Base-by-base conservation (phyloP, 441 rosid genomes). In the Macaranga tanarius region DNA sequence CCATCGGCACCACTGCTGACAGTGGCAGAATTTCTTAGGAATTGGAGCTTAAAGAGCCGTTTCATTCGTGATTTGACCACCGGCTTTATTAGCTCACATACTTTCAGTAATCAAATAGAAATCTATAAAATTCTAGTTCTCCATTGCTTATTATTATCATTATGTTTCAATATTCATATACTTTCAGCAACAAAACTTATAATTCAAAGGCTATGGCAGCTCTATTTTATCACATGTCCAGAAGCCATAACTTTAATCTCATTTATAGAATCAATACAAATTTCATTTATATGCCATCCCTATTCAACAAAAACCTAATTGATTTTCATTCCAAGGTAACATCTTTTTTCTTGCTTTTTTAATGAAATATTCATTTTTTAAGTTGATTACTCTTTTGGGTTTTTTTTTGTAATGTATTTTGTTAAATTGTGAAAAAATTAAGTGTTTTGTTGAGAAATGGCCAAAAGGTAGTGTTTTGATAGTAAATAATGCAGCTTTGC, bases 41-140 rank as follows among this genome's bases (percentile, higher is more conserved):
- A 90, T 79, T 84, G 97, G 45, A 89, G 91, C 81, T 94, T 97
- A 54, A 94, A 92, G 25, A 94, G 89, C 79, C 94, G 88, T 83
- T 90, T 92, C 57, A 92, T 67, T 57, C 90, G 82, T 70, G 95
- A 94, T 80, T 87, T 94, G 67, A 80, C 87, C 74, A 80, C 86
- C 42, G 90, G 93, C 74, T 81, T 90, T 58, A 73, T 86, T 23
- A 86, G 76, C 84, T 89, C 90, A 25, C n/a, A n/a, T n/a, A n/a
- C n/a, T n/a, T n/a, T n/a, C 38, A 34, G 38, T 34, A 34, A 34
- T 34, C 38, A 34, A 34, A 34, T 0, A 34, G 38, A 34, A 34
- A 34, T 34, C 38, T 34, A 34, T 34, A 34, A 4, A 34, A 34
- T 26, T 61, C 75, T 4, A 17, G 22, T 66, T 65, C 70, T 62